Evolutionary conservation across 2,329 filamentous ascomycete species (phyloP), one percentile per base, ranked within the genome.

Genomic region (Sarocladiaceae sp.): DNA sequence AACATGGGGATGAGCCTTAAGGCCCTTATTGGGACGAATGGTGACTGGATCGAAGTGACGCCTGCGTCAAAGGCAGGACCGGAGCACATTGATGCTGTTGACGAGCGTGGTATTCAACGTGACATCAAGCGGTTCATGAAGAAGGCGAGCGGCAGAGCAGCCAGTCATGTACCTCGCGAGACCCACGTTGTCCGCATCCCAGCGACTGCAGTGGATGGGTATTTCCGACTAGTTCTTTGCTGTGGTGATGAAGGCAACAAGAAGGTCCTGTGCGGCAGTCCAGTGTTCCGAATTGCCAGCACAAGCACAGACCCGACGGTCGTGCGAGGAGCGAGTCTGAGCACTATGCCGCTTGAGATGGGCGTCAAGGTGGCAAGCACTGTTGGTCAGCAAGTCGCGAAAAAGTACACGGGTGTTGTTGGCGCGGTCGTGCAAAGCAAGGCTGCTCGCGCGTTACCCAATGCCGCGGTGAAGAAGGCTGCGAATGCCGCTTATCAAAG

Each of bases 211-310:
- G 67, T 68, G 0, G 83, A 87, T 56, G 83, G 83, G 0, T 87
- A 87, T 55, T 81, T 85, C 45, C 77, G 82, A 10, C 64, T 87
- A 4, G 74, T 85, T 0, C 65, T 87, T 7, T 85, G 80, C 48
- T 60, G 67, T 1, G 75, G 63, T 0, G 48, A 53, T 2, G 52
- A 55, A 2, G 51, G 50, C 12, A 11, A 10, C 13, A 76, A 74
- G 51, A 81, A 76, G 52, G 67, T 75, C 0, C 68, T 86, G 0
- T 85, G 82, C 48, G 71, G 74, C 0, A 84, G 80, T 49, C 82
- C 83, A 0, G 73, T 83, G 0, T 86, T 87, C 51, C 72, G 83
- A 13, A 66, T 87, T n/a, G 73, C 83, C 2, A 85, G 82, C 48
- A 78, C 78, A 0, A 82, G 80, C 0, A 68, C 72, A 0, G 79